These are phyloP conservation scores for Fusarium anthophilum DNA, from an alignment of 2,329 filamentous ascomycete genomes.

Conservation along the genomic window DNA sequence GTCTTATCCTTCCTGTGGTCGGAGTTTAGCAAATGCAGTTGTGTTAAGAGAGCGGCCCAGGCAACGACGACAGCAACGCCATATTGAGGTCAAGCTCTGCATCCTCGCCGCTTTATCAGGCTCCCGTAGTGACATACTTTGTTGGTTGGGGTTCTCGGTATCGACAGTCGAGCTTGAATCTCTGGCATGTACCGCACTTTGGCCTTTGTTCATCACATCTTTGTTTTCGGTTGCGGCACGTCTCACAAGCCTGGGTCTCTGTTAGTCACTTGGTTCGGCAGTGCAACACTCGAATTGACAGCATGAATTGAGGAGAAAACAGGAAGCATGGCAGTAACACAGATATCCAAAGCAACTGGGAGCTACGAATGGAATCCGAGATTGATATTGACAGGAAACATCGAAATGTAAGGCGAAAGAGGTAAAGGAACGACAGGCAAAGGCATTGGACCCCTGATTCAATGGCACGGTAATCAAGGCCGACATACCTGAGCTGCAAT, in stretches of 20 bases:
- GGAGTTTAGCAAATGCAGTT: constrained; percentile 21
- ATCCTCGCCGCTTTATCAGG: constrained; percentile 9
- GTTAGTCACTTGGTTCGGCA: constrained; percentile 14
- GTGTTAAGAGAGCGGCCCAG: constrained; percentile 1
- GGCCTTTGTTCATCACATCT: constrained; percentile 71
- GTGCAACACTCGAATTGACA: background rate
- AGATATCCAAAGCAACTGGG: background rate
- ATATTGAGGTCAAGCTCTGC: constrained; percentile 5
- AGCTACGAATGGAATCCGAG: background rate
- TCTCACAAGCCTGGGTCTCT: constrained; percentile 62
- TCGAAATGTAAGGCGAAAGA: background rate
- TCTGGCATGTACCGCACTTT: constrained; percentile 67
- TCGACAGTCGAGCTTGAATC: constrained; percentile 66
- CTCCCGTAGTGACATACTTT: constrained; percentile 59
- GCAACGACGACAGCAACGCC: constrained; percentile 6
- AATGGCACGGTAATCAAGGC: background rate
- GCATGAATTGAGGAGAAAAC: too few species aligned
- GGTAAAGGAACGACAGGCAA: background rate
- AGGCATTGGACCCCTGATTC: background rate
- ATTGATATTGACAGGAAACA: background rate
- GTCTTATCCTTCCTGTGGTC: constrained; percentile 68
- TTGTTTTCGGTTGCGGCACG: constrained; percentile 68
- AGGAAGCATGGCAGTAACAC: background rate
- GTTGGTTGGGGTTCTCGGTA: constrained; percentile 70
- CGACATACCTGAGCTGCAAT: constrained; percentile 52